Base-by-base conservation (phyloP, 495 filamentous ascomycete species). In the Articulospora tetracladia region DNA sequence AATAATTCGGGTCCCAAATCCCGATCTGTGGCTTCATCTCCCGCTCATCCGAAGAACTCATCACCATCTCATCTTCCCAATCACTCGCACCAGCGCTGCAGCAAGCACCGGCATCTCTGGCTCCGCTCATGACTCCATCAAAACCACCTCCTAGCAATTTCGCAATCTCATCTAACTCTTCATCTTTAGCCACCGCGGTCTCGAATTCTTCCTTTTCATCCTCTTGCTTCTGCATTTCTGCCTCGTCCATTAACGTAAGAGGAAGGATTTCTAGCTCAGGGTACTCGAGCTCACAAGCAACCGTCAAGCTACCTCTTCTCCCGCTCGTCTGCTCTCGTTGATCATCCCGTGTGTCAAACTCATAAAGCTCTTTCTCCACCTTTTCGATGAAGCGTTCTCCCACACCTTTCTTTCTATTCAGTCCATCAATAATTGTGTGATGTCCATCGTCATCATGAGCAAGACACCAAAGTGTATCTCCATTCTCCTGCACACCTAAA, bases 1-100 rank as follows among this genome's bases (percentile, higher is more conserved):
- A 69, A 41, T 66, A 68, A 25, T 32, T 59, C 11, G 66, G 60
- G 48, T 68, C 59, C 24, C 57, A 60, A 48, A 68, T 68, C 28
- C 55, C 39, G 3, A 44, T 7, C 3, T n/a, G 7, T 17, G 39
- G 17, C 17, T 17, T 12, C 39, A 17, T 11, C 39, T 44, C 39
- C 39, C 39, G 10, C 39, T 44, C 39, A 19, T 44, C 39, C 3
- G 39, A 44, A 7, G 39, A 44, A 19, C 39, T 44, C 39, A 44
- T 44, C 39, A 44, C 39, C 39, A 44, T 44, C 39, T 44, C 39
- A n/a, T 44, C 39, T 17, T 44, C 39, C 39, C 39, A 44, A n/a
- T 44, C 39, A 19, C 39, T 44, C 4, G 39, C 39, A 19, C 39
- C 39, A 19, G 39, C 39, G 15, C 39, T 44, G 15, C 7, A 15